These are phyloP conservation scores for Sicyos edulis DNA, from an alignment of 306 rosid genomes.

Conservation along the genomic window DNA sequence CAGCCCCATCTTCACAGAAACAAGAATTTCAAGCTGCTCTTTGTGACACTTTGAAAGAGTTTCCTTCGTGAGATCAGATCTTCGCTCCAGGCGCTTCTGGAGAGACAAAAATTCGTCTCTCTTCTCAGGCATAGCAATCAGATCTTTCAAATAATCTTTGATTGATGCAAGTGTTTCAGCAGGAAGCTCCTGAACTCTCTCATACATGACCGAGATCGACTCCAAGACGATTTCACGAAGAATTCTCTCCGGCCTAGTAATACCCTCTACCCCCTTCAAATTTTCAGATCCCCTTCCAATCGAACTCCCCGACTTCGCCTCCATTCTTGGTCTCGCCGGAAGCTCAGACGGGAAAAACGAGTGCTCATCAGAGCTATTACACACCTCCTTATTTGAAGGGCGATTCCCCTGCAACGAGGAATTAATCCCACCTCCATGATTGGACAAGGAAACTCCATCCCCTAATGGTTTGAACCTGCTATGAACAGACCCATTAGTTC, in stretches of 20 bases:
- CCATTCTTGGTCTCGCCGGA: constrained; percentile 79
- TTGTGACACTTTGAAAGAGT: constrained; percentile 67
- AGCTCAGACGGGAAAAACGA: constrained; percentile 90
- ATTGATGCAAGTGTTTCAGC: constrained; percentile 47
- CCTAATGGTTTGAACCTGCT: constrained; percentile 98
- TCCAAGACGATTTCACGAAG: constrained; percentile 52
- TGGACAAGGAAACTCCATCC: constrained; percentile 64
- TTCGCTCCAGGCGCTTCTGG: constrained; percentile 56
- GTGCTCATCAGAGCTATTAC: constrained; percentile 58
- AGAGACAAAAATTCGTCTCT: constrained; percentile 65
- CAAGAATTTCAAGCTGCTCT: constrained; percentile 58
- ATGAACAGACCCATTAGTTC: constrained; percentile 96
- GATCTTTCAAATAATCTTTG: constrained; percentile 57
- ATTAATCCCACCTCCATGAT: constrained; percentile 55
- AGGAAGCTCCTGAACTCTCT: constrained; percentile 61
- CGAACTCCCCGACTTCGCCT: constrained; percentile 62
- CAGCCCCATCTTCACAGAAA: constrained; percentile 74
- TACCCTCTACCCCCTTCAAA: constrained; percentile 49
- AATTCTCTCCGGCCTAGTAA: constrained; percentile 65
- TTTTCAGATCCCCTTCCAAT: constrained; percentile 78
- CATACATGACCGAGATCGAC: constrained; percentile 48
- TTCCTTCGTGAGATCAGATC: constrained; percentile 82
- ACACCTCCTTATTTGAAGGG: constrained; percentile 25
- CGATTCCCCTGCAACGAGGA: constrained; percentile 59
- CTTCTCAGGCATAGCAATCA: constrained; percentile 65